Evolutionary conservation across 352 stramenopile genomes (phyloP), one percentile per base, ranked within the genome.

Genomic region (Pythium phragmiticola): DNA sequence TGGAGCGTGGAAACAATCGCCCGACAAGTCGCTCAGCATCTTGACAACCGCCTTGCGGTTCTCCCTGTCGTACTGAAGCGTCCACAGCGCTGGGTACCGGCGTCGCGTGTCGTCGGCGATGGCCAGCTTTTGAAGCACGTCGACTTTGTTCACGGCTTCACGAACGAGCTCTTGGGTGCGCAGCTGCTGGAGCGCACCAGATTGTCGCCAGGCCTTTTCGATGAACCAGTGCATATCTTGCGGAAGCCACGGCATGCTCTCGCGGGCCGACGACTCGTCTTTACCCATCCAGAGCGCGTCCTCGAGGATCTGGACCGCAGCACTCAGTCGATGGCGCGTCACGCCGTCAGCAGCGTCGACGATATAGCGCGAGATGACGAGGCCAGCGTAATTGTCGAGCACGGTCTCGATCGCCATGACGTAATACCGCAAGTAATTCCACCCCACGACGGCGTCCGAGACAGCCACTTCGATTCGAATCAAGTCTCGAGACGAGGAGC

Each of bases 1-100:
- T 2, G 64, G 64, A 4, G n/a, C 12, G 53, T 70, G 64, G 46
- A 59, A 70, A 33, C 64, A 70, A 6, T 43, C 26, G 5, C 64
- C 64, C 14, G 64, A 66, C 16, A 70, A 28, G 28, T 70, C 64
- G 47, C 64, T 70, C 16, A 66, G 43, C 41, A 70, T 70, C 33
- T 34, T 28, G 13, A 70, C 9, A 0, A 36, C 17, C 0, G 56
- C 11, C n/a, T 30, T 49, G 4, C 48, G 55, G 3, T 21, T 11
- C n/a, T 47, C 12, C 1, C 13, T 13, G 13, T 56, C 34, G 46
- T 52, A 66, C 19, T 63, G 28, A 7, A 66, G 17, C 17, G 56
- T 60, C 65, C 65, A 66, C 36, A 66, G 41, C 11, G 65, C 65
- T 9, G 65, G 65, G 30, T 49, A 64, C 0, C 21, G 37, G 17